These are phyloP conservation scores for Nissolia schottii DNA, from an alignment of 306 rosid species.

Conservation along the genomic window DNA sequence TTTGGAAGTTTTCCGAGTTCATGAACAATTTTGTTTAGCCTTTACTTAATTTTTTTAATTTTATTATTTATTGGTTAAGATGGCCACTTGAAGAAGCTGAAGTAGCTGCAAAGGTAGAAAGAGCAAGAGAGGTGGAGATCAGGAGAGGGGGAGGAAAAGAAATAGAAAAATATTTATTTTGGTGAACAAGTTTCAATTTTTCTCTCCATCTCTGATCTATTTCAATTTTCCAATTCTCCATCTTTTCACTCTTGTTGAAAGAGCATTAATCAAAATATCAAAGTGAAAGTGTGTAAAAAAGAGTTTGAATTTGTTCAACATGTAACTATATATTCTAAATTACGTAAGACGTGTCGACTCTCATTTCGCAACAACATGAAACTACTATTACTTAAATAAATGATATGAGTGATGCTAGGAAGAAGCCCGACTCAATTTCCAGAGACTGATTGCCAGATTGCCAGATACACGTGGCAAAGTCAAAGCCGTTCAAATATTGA, in stretches of 20 bases:
- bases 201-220: neutral
- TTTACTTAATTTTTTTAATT: conserved; percentile 13
- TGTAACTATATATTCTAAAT: too few species aligned
- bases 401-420: too few species aligned
- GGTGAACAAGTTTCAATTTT: neutral
- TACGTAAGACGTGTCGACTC: too few species aligned
- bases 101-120: conserved; percentile 24
- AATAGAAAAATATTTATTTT: conserved; percentile 26
- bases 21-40: conserved; percentile 36
- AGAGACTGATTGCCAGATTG: too few species aligned
- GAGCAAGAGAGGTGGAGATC: conserved; percentile 14
- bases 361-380: too few species aligned
- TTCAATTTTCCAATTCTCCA: neutral
- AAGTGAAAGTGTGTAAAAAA: neutral
- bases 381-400: neutral
- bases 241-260: neutral
- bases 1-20: conserved; percentile 21
- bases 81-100: neutral
- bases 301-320: neutral
- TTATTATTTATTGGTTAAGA: conserved; percentile 32
- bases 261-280: neutral
- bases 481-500: too few species aligned
- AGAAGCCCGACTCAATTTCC: too few species aligned
- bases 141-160: conserved; percentile 9
- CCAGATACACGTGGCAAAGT: too few species aligned